These are phyloP conservation scores for Thuidium tamariscinum DNA, from an alignment of 225 moss, liverwort and hornwort species.

Conservation along the genomic window DNA sequence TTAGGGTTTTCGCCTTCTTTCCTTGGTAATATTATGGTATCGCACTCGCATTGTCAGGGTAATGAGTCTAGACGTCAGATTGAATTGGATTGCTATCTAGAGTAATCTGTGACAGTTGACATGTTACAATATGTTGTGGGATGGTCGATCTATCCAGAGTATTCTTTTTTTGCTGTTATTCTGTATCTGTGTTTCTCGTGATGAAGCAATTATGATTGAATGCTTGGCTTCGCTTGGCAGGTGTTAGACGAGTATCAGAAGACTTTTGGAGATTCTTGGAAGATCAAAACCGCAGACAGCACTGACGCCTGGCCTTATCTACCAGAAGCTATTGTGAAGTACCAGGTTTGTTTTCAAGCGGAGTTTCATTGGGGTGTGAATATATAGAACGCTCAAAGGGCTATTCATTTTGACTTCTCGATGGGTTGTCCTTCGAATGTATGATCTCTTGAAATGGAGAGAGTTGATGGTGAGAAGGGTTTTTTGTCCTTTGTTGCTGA, in stretches of 20 bases:
- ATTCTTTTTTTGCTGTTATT: background rate
- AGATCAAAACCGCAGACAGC: constrained; percentile 58
- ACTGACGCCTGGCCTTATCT: constrained; percentile 83
- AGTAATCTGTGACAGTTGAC: background rate
- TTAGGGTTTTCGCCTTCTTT: background rate
- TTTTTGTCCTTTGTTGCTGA: constrained; percentile 1
- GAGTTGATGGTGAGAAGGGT: background rate
- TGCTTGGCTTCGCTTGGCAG: constrained; percentile 18
- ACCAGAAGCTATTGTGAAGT: constrained; percentile 65
- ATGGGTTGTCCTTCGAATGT: background rate
- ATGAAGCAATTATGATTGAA: background rate
- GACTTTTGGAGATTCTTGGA: constrained; percentile 87
- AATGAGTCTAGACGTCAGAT: background rate
- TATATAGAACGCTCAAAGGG: background rate
- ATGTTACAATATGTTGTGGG: background rate
- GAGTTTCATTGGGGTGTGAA: background rate
- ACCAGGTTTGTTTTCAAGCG: constrained; percentile 43
- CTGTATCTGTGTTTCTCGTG: background rate
- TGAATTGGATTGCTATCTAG: background rate
- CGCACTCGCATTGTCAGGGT: background rate
- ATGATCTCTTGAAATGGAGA: background rate
- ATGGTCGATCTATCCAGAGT: background rate
- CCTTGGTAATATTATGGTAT: background rate
- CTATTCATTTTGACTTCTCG: background rate
- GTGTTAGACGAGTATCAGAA: constrained; percentile 89